phyloP scores from a whole-genome alignment of 2,329 filamentous ascomycete species.

The Penicillium sp. region DNA sequence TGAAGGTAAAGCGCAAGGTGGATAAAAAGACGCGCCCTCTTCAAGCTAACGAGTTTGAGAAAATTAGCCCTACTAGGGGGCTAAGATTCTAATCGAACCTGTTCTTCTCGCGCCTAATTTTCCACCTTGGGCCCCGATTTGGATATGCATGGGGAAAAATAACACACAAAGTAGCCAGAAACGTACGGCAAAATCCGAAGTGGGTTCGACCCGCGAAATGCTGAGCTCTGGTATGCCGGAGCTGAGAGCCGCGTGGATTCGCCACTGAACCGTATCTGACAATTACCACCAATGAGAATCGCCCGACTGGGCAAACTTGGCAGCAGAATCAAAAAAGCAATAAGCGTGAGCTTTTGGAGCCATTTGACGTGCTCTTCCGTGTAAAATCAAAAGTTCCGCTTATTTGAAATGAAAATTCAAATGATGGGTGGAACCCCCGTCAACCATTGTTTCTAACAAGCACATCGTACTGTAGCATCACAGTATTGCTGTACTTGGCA shows the following conservation, averaged over 20 bases:
- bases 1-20: not conserved
- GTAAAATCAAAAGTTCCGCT: not conserved
- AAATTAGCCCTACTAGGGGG: slow-evolving; percentile 6
- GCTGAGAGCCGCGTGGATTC: slow-evolving; percentile 16
- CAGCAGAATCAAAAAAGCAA: not conserved
- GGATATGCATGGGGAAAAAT: not conserved
- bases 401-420: not conserved
- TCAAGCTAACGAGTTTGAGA: slow-evolving; percentile 4
- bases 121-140: not conserved
- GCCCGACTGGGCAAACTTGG: not conserved
- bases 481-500: not conserved
- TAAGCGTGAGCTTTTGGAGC: not conserved
- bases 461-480: not conserved
- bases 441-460: not conserved
- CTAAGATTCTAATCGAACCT: not conserved
- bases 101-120: not conserved
- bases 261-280: slow-evolving; percentile 13
- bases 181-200: slow-evolving; percentile 3
- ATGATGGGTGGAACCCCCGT: not conserved
- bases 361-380: not conserved
- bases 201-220: slow-evolving; percentile 7
- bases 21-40: not conserved
- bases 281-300: not conserved
- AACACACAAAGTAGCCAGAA: not conserved
- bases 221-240: slow-evolving; percentile 23